Evolutionary conservation across 805 yeast species (phyloP), one percentile per base, ranked within the genome.

Genomic region (Nakazawaea siamensis): DNA sequence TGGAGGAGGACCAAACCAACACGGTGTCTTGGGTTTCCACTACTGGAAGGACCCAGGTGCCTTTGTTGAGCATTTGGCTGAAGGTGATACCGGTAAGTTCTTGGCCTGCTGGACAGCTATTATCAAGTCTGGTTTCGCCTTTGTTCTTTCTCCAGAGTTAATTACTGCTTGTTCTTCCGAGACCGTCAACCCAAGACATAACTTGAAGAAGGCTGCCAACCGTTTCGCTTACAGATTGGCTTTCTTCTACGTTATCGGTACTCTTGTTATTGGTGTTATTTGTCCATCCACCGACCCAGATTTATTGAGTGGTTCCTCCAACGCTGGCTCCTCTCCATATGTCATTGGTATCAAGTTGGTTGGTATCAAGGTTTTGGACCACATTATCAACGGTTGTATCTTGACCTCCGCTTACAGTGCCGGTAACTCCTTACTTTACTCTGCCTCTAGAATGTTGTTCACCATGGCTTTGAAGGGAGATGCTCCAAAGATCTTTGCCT

Each of bases 301-400:
- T 47, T 35, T 35, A 18, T 20, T 35, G 27, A 26, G 26, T 15
- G 38, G 55, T 60, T 29, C 72, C 65, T 40, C 62, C 4, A 69
- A 71, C 38, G 77, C 71, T 30, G 55, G 70, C 18, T 76, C 80
- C 1, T 79, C 86, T n/a, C 85, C 86, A 20, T 78, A 71, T 45
- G 82, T 78, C 37, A 66, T 79, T 50, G 81, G 84, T 23, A 62
- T 76, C 35, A 53, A 64, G 20, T 58, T 58, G 40, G 70, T 65
- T 5, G 70, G 68, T 34, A 66, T 57, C 55, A 64, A 60, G 37
- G 75, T 70, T 18, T 62, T 76, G 29, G 84, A 84, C 18, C 71
- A 74, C 37, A 64, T 79, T 41, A 68, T 79, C 52, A 73, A 73
- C 51, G 78, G 74, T 2, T 70, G 73, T 20, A 71, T 73, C 41